phyloP scores from a whole-genome alignment of 257 asterid genomes.

The Solanum bukasovii region DNA sequence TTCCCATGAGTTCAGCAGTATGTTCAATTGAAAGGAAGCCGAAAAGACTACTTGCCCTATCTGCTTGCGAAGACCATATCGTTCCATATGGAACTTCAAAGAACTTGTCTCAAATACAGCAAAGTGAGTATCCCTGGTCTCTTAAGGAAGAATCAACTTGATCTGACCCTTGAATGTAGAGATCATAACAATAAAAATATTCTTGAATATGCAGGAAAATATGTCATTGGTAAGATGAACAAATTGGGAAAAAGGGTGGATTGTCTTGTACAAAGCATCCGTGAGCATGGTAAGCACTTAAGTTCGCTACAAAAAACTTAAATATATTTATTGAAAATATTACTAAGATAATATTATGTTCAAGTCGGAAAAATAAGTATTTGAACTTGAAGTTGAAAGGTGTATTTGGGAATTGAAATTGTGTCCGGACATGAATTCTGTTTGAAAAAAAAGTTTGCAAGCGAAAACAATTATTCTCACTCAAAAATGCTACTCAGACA shows the following conservation, averaged over 20 bases:
- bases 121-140: not conserved
- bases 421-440: too few relatives aligned
- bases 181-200: not conserved
- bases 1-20: not conserved
- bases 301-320: not conserved
- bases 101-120: not conserved
- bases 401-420: not conserved
- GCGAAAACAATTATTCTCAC: not conserved
- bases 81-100: not conserved
- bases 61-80: not conserved
- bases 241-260: constrained; percentile 20
- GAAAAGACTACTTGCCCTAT: not conserved
- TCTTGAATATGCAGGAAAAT: not conserved
- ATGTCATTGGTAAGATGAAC: not conserved
- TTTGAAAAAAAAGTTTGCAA: not conserved
- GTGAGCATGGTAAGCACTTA: constrained; percentile 24
- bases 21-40: not conserved
- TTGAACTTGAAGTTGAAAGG: not conserved
- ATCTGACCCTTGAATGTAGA: not conserved
- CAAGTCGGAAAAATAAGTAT: not conserved
- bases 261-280: constrained; percentile 26
- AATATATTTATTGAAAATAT: not conserved
- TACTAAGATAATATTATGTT: too few relatives aligned
- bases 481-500: not conserved
- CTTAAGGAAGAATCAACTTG: not conserved